Evolutionary conservation across 306 rosid genomes (phyloP).

Genomic region (Malus sylvestris): DNA sequence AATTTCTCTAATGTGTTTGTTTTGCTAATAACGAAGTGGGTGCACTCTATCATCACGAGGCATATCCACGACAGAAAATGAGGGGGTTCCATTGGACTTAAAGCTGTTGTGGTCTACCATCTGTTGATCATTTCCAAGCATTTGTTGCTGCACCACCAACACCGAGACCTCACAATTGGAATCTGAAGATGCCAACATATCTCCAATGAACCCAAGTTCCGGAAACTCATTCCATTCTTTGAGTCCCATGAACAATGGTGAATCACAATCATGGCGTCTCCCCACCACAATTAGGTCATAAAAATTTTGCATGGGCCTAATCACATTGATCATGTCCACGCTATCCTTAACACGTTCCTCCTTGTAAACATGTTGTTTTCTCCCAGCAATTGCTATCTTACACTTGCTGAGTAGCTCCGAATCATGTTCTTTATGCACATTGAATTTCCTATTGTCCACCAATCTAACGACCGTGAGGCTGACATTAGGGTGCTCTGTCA

Average conservation of each 20-base stretch:
- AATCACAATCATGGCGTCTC: slow-evolving; percentile 34
- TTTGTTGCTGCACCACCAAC: slow-evolving; percentile 58
- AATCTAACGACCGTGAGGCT: slow-evolving; percentile 26
- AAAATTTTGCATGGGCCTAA: slow-evolving; percentile 21
- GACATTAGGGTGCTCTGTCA: slow-evolving; percentile 29
- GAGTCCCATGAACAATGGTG: slow-evolving; percentile 33
- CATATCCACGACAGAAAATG: not conserved
- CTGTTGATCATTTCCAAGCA: not conserved
- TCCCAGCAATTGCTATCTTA: not conserved
- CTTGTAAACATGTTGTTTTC: slow-evolving; percentile 22
- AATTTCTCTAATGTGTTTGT: not conserved
- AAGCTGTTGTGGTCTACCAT: not conserved
- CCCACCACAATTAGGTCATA: slow-evolving; percentile 50
- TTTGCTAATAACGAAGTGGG: not conserved
- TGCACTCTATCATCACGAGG: not conserved
- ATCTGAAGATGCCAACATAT: slow-evolving; percentile 41
- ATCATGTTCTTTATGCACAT: slow-evolving; percentile 1
- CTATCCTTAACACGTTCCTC: slow-evolving; percentile 34
- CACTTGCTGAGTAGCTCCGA: slow-evolving; percentile 26
- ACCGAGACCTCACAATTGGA: slow-evolving; percentile 27
- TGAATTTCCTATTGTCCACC: not conserved
- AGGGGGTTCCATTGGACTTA: not conserved
- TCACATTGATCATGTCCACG: slow-evolving; percentile 30
- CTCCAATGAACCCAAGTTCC: slow-evolving; percentile 54
- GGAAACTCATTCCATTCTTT: slow-evolving; percentile 54